Evolutionary conservation across 257 asterid species (phyloP).

Genomic region (Coffea eugenioides): DNA sequence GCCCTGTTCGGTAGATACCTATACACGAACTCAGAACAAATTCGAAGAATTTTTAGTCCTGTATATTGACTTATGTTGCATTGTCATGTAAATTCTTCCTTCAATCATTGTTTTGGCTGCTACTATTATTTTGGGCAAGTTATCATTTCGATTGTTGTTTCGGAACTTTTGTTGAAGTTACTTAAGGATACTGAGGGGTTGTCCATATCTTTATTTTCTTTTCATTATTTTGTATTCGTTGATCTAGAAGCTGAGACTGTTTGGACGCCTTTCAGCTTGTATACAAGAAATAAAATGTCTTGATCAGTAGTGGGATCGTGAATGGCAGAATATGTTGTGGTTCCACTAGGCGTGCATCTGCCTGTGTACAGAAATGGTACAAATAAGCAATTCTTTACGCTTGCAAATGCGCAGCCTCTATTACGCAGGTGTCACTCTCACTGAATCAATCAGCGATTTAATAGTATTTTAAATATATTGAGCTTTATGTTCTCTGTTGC

Average conservation of each 20-base stretch:
- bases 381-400: constrained; percentile 32
- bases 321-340: constrained; percentile 64
- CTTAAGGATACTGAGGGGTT: background rate
- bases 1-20: no score
- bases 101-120: background rate
- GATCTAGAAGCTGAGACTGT: constrained; percentile 20
- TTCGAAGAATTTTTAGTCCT: background rate
- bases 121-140: no score
- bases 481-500: background rate
- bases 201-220: background rate
- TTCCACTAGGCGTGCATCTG: constrained; percentile 46
- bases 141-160: background rate
- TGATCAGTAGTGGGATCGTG: constrained; percentile 30
- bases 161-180: background rate
- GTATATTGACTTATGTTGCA: background rate
- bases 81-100: background rate
- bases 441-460: background rate
- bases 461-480: background rate
- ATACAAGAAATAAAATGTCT: constrained; percentile 24
- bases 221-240: constrained; percentile 1
- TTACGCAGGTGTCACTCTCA: constrained; percentile 40
- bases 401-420: constrained; percentile 31
- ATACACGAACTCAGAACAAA: background rate
- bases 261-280: constrained; percentile 29
- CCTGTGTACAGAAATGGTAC: constrained; percentile 33